A percentile compares a stretch with the other conserved stretches of the same genome.
Conservation (phyloP, 805 yeast genomes). For the Starmera quercuum region DNA sequence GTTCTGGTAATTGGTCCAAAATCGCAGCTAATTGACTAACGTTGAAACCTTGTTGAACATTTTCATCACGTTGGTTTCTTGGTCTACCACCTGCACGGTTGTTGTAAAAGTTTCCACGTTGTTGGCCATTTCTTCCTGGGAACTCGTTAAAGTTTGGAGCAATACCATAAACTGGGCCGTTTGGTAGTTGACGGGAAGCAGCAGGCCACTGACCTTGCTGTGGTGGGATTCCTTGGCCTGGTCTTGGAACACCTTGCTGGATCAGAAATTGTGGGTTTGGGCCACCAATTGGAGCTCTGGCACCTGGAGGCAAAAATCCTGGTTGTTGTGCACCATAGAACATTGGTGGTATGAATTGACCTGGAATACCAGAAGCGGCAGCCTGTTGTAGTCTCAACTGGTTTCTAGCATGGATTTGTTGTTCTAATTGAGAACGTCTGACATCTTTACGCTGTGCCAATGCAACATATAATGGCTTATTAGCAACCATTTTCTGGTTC, state of each 20-base stretch:
- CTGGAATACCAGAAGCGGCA: conserved; percentile 71
- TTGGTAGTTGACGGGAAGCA: conserved; percentile 48
- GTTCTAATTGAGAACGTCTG: conserved; percentile 93
- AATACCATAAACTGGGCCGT: conserved; percentile 82
- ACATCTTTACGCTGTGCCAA: conserved; percentile 98
- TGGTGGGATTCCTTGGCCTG: conserved; percentile 50
- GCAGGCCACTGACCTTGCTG: conserved; percentile 60
- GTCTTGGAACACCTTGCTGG: conserved; percentile 58
- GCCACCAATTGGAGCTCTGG: conserved; percentile 76
- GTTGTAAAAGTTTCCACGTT: conserved; percentile 34
- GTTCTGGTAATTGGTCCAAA: conserved; percentile 63
- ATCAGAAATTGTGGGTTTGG: conserved; percentile 77
- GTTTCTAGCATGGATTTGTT: conserved; percentile 96
- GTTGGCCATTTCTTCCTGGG: conserved; percentile 41
- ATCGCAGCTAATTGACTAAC: conserved; percentile 48
- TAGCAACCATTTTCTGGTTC: conserved; percentile 93
- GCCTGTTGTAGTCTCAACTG: conserved; percentile 98
- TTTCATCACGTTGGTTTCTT: conserved; percentile 27
- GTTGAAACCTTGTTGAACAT: conserved; percentile 19
- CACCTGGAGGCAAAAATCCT: conserved; percentile 77
- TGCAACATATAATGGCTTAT: conserved; percentile 97
- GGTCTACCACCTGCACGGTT: conserved; percentile 33
- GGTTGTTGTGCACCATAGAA: conserved; percentile 59
- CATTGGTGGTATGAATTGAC: conserved; percentile 83
- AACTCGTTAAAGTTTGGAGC: conserved; percentile 69